Base-by-base conservation (phyloP, 225 moss, liverwort and hornwort genomes). In the Takakia lepidozioides region DNA sequence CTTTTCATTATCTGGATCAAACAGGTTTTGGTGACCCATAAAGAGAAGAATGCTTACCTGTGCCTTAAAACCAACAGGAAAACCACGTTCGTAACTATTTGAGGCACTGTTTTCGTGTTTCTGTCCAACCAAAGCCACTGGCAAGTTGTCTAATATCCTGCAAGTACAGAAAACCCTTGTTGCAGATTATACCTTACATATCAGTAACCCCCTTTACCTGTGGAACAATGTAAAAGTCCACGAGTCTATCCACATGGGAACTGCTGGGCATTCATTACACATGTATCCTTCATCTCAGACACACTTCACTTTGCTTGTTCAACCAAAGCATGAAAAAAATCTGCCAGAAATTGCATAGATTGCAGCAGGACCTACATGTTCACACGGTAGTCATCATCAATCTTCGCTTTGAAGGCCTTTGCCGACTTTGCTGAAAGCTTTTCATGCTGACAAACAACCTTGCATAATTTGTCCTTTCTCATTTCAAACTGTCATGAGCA, bases 131-230 rank as follows among this genome's bases (percentile, higher is more conserved):
- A 81, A 65, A 37, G 88, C 93, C 25, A 93, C 88, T 25, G 93
- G 93, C 20, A 93, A 59, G 65, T 93, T 93, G 65, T 93, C 93
- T 64, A 93, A 58, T 51, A 93, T 93, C 88, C 85, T 85, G 69
- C 32, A 43, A 36, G 13, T 10, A 36, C n/a, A 22, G 15, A n/a
- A n/a, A n/a, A n/a, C n/a, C n/a, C n/a, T n/a, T n/a, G n/a, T n/a
- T n/a, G n/a, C n/a, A n/a, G n/a, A n/a, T n/a, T n/a, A n/a, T n/a
- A n/a, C n/a, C n/a, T n/a, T n/a, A 50, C n/a, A 27, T 11, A 27
- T 8, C 27, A 30, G 17, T 32, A 6, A 11, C 7, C 11, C 11
- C 32, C 11, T 32, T 32, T 32, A 32, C 32, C 11, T 7, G 0
- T 32, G 32, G 32, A 7, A 32, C 32, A 6, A 0, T 6, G 11